These are phyloP conservation scores for Coemansia javaensis DNA, from an alignment of 192 early-diverging fungal species.

Conservation along the genomic window DNA sequence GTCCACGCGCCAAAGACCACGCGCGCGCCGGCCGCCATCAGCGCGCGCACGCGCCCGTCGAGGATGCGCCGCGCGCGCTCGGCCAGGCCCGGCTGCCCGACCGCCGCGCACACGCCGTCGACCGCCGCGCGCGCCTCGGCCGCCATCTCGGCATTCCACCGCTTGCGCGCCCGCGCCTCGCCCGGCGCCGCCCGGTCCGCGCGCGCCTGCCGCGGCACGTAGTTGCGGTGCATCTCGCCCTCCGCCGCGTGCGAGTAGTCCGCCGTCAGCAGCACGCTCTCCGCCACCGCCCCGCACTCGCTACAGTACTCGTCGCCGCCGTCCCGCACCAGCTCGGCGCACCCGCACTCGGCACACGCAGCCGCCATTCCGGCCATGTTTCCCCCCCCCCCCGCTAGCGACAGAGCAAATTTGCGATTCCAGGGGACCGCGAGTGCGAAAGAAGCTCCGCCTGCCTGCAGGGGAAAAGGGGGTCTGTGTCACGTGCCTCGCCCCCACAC, in stretches of 20 bases:
- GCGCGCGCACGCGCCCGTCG: neutral
- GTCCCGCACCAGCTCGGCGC: neutral
- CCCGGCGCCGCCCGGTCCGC: conserved; percentile 2
- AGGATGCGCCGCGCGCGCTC: conserved; percentile 23
- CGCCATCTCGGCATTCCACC: conserved; percentile 17
- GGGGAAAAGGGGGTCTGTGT: no score
- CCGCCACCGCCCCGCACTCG: conserved; percentile 25
- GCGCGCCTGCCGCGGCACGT: conserved; percentile 1
- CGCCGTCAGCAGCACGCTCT: conserved; percentile 7
- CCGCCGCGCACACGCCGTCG: neutral
- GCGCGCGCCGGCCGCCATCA: neutral
- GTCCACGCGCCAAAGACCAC: conserved; percentile 13
- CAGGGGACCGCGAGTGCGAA: no score
- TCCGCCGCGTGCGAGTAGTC: conserved; percentile 10
- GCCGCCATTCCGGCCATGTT: neutral
- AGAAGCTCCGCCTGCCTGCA: no score
- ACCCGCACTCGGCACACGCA: conserved; percentile 2
- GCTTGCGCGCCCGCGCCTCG: conserved; percentile 6
- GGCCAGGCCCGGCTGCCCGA: neutral
- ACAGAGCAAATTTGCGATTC: no score
- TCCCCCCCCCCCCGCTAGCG: no score
- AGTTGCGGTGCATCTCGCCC: neutral
- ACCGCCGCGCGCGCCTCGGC: neutral
- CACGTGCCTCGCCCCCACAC: no score
- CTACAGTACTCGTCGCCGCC: conserved; percentile 31